These are phyloP conservation scores for Antarctomyces pellizariae DNA, from an alignment of 495 filamentous ascomycete genomes.

Conservation along the genomic window DNA sequence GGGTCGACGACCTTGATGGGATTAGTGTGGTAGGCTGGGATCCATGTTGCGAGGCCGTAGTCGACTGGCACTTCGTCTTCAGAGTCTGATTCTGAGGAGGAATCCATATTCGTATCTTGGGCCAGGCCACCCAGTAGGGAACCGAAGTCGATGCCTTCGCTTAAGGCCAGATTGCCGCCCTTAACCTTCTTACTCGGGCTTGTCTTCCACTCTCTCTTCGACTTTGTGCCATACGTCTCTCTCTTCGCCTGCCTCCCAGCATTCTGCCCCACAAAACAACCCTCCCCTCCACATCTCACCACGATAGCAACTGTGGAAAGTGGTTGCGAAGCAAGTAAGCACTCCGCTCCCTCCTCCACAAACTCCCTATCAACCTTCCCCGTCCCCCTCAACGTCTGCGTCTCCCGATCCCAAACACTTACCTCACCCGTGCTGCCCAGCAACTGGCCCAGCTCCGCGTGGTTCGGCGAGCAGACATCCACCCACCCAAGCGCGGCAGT, in stretches of 20 bases:
- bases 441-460: conserved; percentile 60
- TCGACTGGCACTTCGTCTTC: conserved; percentile 35
- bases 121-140: conserved; percentile 19
- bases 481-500: conserved; percentile 46
- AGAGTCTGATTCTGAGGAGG: conserved; percentile 25
- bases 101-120: conserved; percentile 27
- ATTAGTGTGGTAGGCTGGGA: conserved; percentile 28
- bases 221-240: too few species aligned
- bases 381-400: too few species aligned
- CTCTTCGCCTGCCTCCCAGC: conserved; percentile 23
- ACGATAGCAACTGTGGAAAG: conserved; percentile 29
- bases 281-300: conserved; percentile 24
- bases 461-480: conserved; percentile 76
- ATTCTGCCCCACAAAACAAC: conserved; percentile 27
- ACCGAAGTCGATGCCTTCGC: neutral
- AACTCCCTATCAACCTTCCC: conserved; percentile 25
- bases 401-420: too few species aligned
- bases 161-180: conserved; percentile 1
- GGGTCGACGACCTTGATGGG: conserved; percentile 52
- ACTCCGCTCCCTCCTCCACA: conserved; percentile 29
- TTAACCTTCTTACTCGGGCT: conserved; percentile 18
- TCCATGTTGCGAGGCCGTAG: conserved; percentile 29
- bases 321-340: conserved; percentile 26
- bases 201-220: conserved; percentile 4
- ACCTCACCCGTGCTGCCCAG: conserved; percentile 30